These are phyloP conservation scores for Fomitopsis pulvina DNA, from an alignment of 768 basidiomycete species.

Conservation along the genomic window DNA sequence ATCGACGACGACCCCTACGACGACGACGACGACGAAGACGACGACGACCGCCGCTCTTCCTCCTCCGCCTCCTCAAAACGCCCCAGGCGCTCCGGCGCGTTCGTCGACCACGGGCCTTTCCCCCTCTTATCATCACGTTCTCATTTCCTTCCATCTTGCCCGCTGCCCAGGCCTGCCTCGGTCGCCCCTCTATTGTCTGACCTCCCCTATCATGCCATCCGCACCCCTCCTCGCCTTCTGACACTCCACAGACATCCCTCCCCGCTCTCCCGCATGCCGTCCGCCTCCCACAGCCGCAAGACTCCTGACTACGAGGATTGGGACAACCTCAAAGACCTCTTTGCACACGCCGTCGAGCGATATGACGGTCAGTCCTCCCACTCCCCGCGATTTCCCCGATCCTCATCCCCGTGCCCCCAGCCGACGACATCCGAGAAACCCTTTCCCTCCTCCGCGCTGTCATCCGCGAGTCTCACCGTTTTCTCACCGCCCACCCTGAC, in stretches of 20 bases:
- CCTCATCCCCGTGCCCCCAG: conserved; percentile 3
- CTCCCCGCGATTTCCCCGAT: background rate
- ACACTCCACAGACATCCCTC: conserved; percentile 2
- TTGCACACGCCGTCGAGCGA: conserved; percentile 46
- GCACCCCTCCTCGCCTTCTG: conserved; percentile 1
- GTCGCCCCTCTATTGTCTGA: conserved; percentile 5
- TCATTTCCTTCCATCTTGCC: conserved; percentile 1
- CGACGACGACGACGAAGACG: conserved; percentile 16
- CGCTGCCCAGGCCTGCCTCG: conserved; percentile 1
- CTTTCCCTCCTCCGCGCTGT: conserved; percentile 54
- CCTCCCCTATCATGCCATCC: conserved; percentile 1
- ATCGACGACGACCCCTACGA: conserved; percentile 5
- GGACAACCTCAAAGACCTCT: conserved; percentile 62
- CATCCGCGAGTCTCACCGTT: conserved; percentile 64
- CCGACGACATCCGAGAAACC: conserved; percentile 40
- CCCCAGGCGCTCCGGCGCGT: conserved; percentile 17
- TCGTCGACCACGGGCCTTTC: conserved; percentile 10
- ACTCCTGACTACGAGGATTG: conserved; percentile 52
- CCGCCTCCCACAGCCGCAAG: conserved; percentile 7
- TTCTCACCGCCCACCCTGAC: conserved; percentile 47
- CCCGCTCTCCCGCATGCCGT: conserved; percentile 2
- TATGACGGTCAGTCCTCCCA: conserved; percentile 44
- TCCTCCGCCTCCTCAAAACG: conserved; percentile 20
- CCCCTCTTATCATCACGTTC: no score
- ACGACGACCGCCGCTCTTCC: conserved; percentile 14